Base-by-base conservation (phyloP, 352 stramenopile species). In the Nothophytophthora sp. region DNA sequence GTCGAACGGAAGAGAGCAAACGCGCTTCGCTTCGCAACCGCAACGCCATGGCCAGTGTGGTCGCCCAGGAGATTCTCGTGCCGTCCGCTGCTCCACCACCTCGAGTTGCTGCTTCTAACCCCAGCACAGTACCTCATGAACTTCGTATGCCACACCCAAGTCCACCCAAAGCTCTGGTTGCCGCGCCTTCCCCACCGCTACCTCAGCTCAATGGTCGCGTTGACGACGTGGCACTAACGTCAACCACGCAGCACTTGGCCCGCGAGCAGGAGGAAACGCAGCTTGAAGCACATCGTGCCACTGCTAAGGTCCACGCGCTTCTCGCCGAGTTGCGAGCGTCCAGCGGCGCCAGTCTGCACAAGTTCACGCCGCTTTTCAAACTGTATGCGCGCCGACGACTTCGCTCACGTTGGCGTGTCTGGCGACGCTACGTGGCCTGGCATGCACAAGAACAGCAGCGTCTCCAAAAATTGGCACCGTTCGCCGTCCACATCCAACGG, bases 301-400 rank as follows among this genome's bases (percentile, higher is more conserved):
- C 60, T 9, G 23, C 43, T 3, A 59, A 75, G 19, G 45, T 89
- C 12, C 61, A 79, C 16, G 19, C 58, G 0, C 33, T 83, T 4
- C 62, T 89, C 39, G 60, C 58, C 5, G 62, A 62, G 8, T 63
- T 89, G 9, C 65, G 77, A 2, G 67, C 57, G 2, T 59, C 53
- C 11, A 68, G 60, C 16, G 40, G 61, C 22, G 54, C 54, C 25
- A 63, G 73, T 48, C 53, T 79, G 54, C 73, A 81, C 68, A 87
- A 73, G 34, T 85, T 86, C 49, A 79, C 70, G 11, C 80, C 80
- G 15, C 54, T 86, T 2, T 76, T 81, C 33, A 76, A 77, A 47
- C 66, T 89, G 20, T 88, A 86, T 24, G 38, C 58, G 13, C 70
- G 63, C 4, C 63, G 70, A 32, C 73, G 82, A 57, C 39, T 72